These are phyloP conservation scores for Blastomyces gilchristii DNA, from an alignment of 2,329 filamentous ascomycete species.

Conservation along the genomic window DNA sequence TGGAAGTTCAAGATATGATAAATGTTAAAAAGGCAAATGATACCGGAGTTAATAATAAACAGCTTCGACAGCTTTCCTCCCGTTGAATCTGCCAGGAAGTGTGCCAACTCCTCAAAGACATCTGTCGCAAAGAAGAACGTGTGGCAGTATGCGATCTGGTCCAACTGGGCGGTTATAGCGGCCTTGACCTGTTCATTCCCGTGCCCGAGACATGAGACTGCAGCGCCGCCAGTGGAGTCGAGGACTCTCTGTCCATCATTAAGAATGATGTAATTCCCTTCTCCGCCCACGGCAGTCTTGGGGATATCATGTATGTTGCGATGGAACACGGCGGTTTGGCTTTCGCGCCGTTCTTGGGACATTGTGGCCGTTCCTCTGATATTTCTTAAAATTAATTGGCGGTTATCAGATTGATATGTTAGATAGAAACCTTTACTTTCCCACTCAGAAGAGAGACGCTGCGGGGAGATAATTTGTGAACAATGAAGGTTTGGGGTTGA, in stretches of 20 bases:
- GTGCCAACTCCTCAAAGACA: constrained; percentile 44
- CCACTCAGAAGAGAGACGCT: neutral
- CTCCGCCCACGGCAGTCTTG: constrained; percentile 39
- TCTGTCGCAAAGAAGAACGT: constrained; percentile 49
- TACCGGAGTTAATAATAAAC: constrained; percentile 51
- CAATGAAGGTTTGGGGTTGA: neutral
- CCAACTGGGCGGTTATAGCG: constrained; percentile 51
- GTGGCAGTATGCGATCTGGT: constrained; percentile 49
- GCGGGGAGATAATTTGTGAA: neutral
- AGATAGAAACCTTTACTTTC: neutral
- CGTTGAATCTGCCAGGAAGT: constrained; percentile 42
- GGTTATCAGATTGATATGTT: neutral
- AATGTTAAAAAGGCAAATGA: neutral
- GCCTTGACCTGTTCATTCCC: constrained; percentile 50
- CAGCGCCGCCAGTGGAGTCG: constrained; percentile 64
- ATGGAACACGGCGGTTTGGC: constrained; percentile 39
- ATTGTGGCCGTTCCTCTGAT: neutral
- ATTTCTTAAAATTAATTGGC: neutral
- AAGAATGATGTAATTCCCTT: constrained; percentile 44
- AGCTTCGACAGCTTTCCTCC: constrained; percentile 44
- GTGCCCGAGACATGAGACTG: constrained; percentile 62
- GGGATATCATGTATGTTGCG: constrained; percentile 40
- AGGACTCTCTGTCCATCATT: constrained; percentile 51
- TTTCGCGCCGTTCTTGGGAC: neutral
- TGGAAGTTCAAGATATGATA: neutral